Evolutionary conservation across 352 stramenopile genomes (phyloP), one percentile per base, ranked within the genome.

Genomic region (Phytophthora tentaculata): DNA sequence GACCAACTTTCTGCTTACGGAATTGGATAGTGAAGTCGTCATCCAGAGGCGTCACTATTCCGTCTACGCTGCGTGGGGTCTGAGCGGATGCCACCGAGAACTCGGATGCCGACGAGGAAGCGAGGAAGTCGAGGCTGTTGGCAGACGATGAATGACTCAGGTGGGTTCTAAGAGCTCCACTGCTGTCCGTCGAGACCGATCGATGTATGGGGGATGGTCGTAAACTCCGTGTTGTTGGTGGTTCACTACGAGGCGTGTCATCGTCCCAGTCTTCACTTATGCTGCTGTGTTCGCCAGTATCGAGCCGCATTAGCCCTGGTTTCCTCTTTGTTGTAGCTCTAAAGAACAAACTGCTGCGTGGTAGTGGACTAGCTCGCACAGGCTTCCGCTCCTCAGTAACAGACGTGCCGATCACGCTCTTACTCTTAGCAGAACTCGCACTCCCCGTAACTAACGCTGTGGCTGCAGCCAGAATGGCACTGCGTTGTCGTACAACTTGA

Each of bases 11-110:
- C 28, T 86, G 61, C 56, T 89, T 81, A 19, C 67, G 60, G 54
- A 94, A 94, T n/a, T 76, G 51, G 16, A 94, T 53, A 0, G 57
- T 59, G 64, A 92, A 83, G 29, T 92, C 82, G 44, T 85, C 77
- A 10, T 81, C 74, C 1, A 79, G 32, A 9, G 49, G 44, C 20
- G 61, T 69, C 32, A 52, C 53, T 7, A 28, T 4, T 41, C 44
- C 53, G n/a, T 64, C 45, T 14, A 20, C 41, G 35, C 39, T 64
- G n/a, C 37, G 59, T 37, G 47, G 16, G 8, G 24, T 56, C 5
- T 65, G 52, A 20, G 53, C 23, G 17, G 55, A 74, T 3, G 19
- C 14, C 17, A 61, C 58, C n/a, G 64, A 73, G 64, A 58, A 67
- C 26, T 65, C 64, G 0, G 69, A 63, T 19, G 37, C 35, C 2